phyloP scores from a whole-genome alignment of 2,329 filamentous ascomycete species.

The Cordyceps pruinosa region DNA sequence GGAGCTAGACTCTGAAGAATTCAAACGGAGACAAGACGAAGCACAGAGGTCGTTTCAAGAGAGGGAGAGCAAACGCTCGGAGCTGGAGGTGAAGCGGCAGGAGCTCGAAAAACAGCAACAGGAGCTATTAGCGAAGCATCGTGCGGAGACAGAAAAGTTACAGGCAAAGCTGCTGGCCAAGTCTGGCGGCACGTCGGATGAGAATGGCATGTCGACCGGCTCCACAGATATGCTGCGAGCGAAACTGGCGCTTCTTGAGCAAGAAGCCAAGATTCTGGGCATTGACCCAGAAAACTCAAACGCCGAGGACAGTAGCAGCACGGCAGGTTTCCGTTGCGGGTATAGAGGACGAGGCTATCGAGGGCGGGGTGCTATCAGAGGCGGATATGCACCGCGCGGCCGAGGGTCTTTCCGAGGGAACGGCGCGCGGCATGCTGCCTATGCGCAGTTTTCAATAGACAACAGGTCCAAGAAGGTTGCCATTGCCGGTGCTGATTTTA shows the following conservation, averaged over 20 bases:
- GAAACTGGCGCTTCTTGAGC: constrained; percentile 65
- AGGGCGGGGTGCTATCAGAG: constrained; percentile 34
- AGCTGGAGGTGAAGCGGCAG: constrained; percentile 54
- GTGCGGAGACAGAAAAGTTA: constrained; percentile 60
- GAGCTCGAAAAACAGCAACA: constrained; percentile 60
- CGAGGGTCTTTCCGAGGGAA: constrained; percentile 35
- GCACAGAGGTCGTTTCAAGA: constrained; percentile 64
- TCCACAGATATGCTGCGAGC: constrained; percentile 60
- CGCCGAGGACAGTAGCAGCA: constrained; percentile 25
- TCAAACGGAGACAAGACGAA: constrained; percentile 61
- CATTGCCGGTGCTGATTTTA: constrained; percentile 58
- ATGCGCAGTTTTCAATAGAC: constrained; percentile 62
- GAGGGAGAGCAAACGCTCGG: constrained; percentile 53
- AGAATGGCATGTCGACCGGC: constrained; percentile 21
- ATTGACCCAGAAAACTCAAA: constrained; percentile 49
- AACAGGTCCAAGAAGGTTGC: constrained; percentile 66
- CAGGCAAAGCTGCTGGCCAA: constrained; percentile 39
- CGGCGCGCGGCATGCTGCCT: constrained; percentile 46
- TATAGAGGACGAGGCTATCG: constrained; percentile 24
- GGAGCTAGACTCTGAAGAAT: constrained; percentile 62
- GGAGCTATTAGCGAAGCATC: constrained; percentile 55
- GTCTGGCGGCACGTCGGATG: constrained; percentile 16
- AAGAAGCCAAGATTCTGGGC: constrained; percentile 63
- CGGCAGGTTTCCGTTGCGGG: constrained; percentile 26
- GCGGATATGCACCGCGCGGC: constrained; percentile 26